Percentiles rank a stretch among this genome's conserved stretches.
These are phyloP conservation scores for Moesziomyces aphidis DNA, from an alignment of 1,284 basidiomycete genomes.

Conservation along the genomic window DNA sequence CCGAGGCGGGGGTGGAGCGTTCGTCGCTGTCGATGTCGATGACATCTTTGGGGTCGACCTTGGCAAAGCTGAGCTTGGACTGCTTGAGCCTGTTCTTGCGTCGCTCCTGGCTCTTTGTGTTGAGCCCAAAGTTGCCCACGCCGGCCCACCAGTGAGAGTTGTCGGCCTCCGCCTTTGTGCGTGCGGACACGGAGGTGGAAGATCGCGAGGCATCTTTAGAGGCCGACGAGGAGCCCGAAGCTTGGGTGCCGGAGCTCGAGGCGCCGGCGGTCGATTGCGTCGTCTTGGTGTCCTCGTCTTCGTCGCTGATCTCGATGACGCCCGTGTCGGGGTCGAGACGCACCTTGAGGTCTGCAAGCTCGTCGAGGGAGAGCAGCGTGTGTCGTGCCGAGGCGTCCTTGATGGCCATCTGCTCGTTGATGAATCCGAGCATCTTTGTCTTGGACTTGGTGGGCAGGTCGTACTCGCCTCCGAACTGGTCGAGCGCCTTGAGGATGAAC, in stretches of 20 bases:
- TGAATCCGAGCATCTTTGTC: constrained; percentile 56
- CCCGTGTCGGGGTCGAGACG: constrained; percentile 34
- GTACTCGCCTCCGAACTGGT: constrained; percentile 47
- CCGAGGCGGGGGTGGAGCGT: background rate
- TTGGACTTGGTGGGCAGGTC: constrained; percentile 46
- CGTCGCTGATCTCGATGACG: constrained; percentile 45
- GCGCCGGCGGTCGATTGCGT: constrained; percentile 10
- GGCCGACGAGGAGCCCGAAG: constrained; percentile 1
- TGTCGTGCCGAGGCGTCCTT: constrained; percentile 43
- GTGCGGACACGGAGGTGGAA: constrained; percentile 1
- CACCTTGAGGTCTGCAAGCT: constrained; percentile 58
- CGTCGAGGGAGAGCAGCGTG: constrained; percentile 54
- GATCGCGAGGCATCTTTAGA: background rate
- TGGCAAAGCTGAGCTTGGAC: constrained; percentile 53
- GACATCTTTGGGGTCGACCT: constrained; percentile 37
- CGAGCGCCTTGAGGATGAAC: constrained; percentile 58
- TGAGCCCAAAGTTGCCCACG: constrained; percentile 34
- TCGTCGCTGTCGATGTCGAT: constrained; percentile 49
- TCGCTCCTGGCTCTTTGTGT: constrained; percentile 32
- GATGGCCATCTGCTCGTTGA: constrained; percentile 59
- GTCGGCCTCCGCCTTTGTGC: constrained; percentile 16
- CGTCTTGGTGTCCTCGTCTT: constrained; percentile 33
- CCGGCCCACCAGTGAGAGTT: constrained; percentile 49
- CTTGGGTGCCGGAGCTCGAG: background rate
- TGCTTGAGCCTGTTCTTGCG: constrained; percentile 49